Evolutionary conservation across 2,329 filamentous ascomycete species (phyloP), one percentile per base, ranked within the genome.

Genomic region (Monosporascus sp.): DNA sequence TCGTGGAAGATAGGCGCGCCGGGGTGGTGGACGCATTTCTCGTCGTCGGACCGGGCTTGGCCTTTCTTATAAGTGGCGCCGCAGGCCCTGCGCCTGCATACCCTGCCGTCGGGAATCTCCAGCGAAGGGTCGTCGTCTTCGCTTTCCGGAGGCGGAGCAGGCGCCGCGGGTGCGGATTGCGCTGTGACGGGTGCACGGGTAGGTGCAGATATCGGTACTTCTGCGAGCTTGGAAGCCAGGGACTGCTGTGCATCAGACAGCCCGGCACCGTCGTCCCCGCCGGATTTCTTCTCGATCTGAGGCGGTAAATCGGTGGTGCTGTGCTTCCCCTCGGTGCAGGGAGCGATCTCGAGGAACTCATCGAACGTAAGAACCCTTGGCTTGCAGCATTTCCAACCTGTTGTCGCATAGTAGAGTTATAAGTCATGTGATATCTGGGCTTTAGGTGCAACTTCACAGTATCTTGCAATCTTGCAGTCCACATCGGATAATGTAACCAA

Each of bases 351-450:
- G 72, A 99, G 89, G 78, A 99, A 99, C 74, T 99, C 94, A 74
- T 99, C 94, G 70, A 99, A 99, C 54, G 91, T 97, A 64, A 99
- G 79, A 64, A 97, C 91, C 66, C 94, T 88, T 53, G 92, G 88
- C 75, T 97, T 97, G 82, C 94, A 99, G 78, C 94, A 99, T 77
- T 96, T 95, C 93, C 94, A 97, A 68, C 94, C 93, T 97, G 65
- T 45, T 51, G 36, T 37, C 7, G 22, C 34, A 20, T 34, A 27
- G 8, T 38, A 36, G 20, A 52, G 47, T 22, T 27, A 36, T 27
- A 27, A 46, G 47, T 42, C 46, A n/a, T 36, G 45, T 41, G 54
- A 57, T 53, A 31, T 48, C 42, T 55, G 27, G 51, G 51, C 55
- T 46, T 58, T 11, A 11, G 3, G 31, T 14, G 31, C 5, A 2